Conservation (phyloP, 139 green algal species). For the Desmodesmus armatus region DNA sequence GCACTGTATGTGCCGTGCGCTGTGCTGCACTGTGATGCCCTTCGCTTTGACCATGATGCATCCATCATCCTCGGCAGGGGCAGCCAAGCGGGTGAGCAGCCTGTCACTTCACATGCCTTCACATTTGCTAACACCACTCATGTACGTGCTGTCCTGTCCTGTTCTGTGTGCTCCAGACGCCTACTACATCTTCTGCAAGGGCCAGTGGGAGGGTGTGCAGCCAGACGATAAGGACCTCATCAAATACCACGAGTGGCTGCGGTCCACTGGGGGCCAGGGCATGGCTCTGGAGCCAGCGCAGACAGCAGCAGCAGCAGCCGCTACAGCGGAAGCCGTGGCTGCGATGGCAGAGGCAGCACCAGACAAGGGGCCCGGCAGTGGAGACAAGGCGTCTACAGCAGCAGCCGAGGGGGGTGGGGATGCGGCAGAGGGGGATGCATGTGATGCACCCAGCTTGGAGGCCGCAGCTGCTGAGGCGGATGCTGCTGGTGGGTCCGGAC, state of each 20-base stretch:
- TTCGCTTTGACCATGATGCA: no score
- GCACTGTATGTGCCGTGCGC: no score
- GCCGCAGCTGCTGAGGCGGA: neutral
- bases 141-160: no score
- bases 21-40: no score
- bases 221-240: constrained; percentile 82
- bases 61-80: no score
- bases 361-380: no score
- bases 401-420: neutral
- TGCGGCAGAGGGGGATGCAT: neutral
- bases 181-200: constrained; percentile 91
- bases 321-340: no score
- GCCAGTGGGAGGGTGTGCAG: constrained; percentile 11
- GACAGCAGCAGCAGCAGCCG: neutral
- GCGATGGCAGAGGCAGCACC: no score
- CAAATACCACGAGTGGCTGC: constrained; percentile 75
- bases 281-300: constrained; percentile 44
- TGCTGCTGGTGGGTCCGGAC: neutral
- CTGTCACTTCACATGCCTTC: no score
- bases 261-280: constrained; percentile 67
- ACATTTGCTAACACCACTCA: no score
- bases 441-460: neutral
- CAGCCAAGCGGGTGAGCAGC: no score
- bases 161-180: no score
- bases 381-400: neutral